Base-by-base conservation (phyloP, 441 rosid species). In the Breynia disticha region DNA sequence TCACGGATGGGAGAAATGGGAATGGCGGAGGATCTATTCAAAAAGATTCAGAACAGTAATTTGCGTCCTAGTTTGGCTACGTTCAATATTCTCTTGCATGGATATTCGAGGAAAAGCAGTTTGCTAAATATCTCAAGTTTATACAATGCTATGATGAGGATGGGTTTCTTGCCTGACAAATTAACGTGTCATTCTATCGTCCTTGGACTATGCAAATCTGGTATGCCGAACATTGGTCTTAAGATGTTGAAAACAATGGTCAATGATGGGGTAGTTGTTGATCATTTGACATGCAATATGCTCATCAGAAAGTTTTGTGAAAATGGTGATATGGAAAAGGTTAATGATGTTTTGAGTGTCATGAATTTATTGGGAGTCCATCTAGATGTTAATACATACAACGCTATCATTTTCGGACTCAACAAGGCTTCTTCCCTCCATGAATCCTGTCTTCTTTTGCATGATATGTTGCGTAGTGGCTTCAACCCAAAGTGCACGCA, bases 41-140 rank as follows among this genome's bases (percentile, higher is more conserved):
- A 61, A 52, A 54, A 54, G 48, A 73, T 83, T 78, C 49, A 44
- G 56, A 72, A 70, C 65, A 63, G 54, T 56, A 62, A 59, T 47
- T 19, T 65, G n/a, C 18, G 42, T 48, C 90, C 87, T 63, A 78
- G 63, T 76, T 76, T 83, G 79, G 67, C 71, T 55, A 81, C 97
- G 1, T 83, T 74, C 68, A 87, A 87, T 63, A 80, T 81, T 68
- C 82, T 90, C 45, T 69, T 90, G 68, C 95, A 87, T 55, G 86
- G 85, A 24, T 79, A 74, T 70, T 72, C 90, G 41, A 87, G 78
- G 76, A 74, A 70, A 69, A 76, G 70, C 46, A 73, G 85, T 62
- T 51, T 87, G 32, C 58, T 39, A 18, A 65, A 66, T 48, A 82
- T 74, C 72, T 79, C 76, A 55, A 39, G 46, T 56, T 45, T 84